A percentile compares a stretch with the other conserved stretches of the same genome.
These are phyloP conservation scores for Alnus rubra DNA, from an alignment of 306 rosid genomes.

Conservation along the genomic window DNA sequence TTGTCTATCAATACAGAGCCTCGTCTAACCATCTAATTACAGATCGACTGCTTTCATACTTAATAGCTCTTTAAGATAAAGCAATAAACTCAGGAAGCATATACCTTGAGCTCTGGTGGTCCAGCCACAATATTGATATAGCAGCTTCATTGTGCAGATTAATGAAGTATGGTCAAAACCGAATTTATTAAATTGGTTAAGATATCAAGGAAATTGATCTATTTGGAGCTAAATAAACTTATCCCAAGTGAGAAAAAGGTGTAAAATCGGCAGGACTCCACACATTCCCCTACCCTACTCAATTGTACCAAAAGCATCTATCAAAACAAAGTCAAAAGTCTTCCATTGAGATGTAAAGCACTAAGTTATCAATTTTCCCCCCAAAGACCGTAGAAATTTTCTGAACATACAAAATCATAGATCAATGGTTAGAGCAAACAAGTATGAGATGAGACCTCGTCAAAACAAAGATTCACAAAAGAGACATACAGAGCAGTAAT, in stretches of 20 bases:
- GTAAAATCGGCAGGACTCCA: neutral
- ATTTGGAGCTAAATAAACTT: neutral
- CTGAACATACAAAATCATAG: neutral
- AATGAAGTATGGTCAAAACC: neutral
- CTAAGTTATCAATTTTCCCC: neutral
- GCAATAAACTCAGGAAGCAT: neutral
- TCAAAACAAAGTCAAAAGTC: neutral
- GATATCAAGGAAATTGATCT: neutral
- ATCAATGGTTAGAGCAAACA: slow-evolving; percentile 8
- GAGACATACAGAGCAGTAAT: neutral
- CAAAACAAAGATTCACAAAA: neutral
- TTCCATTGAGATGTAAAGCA: neutral
- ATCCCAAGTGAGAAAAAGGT: neutral
- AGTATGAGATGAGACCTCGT: neutral
- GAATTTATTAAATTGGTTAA: neutral
- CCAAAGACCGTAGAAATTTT: neutral
- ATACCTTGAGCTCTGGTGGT: neutral
- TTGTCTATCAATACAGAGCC: neutral
- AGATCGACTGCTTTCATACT: neutral
- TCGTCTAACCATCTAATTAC: neutral
- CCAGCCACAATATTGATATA: neutral
- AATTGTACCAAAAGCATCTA: neutral
- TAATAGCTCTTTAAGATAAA: slow-evolving; percentile 6
- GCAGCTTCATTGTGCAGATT: neutral
- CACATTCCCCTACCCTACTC: neutral